Base-by-base conservation (phyloP, 1,284 basidiomycete species). In the Caloboletus inedulis region DNA sequence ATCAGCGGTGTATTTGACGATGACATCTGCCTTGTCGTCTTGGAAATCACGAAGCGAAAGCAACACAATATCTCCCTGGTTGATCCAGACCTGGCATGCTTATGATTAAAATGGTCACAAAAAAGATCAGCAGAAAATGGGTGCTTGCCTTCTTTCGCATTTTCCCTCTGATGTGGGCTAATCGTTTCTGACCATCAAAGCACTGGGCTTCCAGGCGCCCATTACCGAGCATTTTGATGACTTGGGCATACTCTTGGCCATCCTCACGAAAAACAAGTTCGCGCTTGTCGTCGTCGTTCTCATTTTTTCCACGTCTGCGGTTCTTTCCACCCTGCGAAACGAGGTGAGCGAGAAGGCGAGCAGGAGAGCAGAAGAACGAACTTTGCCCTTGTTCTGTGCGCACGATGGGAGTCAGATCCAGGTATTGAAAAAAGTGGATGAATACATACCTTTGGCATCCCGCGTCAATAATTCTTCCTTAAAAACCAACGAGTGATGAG, bases 181-280 rank as follows among this genome's bases (percentile, higher is more conserved):
- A 79, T 63, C 96, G 81, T 76, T 98, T 98, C 80, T 97, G 94
- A 47, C 97, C 96, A 72, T 99, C 97, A 68, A 99, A 98, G 77
- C 97, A 98, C 67, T 91, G 87, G 6, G 96, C 96, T 76, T 98
- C 96, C 56, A 99, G 75, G 44, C 96, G 87, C 39, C 97, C 97
- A 70, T 99, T 99, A 50, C 97, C 97, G 49, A 99, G 82, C 97
- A 99, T 99, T 78, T 98, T 98, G 50, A 80, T 87, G 40, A 99
- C 97, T 72, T 99, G 97, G 19, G 95, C 97, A 72, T 99, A 99
- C 73, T 99, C 95, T 76, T 99, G 97, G 14, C 96, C 96, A 68
- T 99, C 97, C 73, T 99, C 96, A 68, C 94, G 91, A 82, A 99
- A 98, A 46, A 98, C 94, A 45, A 99, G 84, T 74, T 99, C 97